phyloP scores from a whole-genome alignment of 1,284 basidiomycete genomes.

The Ceratobasidium sp. region DNA sequence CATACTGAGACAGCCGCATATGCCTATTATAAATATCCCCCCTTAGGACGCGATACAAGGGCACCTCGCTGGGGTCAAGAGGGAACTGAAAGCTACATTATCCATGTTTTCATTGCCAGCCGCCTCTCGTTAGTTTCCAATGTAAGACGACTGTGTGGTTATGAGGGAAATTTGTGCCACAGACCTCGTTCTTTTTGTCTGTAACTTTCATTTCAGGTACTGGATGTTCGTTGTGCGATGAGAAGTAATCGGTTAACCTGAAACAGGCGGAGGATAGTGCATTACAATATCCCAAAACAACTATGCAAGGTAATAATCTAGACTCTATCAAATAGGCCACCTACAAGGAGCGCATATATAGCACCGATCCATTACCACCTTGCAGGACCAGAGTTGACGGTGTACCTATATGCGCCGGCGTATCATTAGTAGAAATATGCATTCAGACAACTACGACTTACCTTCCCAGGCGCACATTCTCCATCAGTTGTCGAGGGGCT shows the following conservation, averaged over 20 bases:
- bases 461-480: conserved; percentile 33
- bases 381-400: conserved; percentile 7
- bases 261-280: too few relatives aligned
- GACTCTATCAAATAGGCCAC: not conserved
- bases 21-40: not conserved
- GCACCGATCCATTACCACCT: conserved; percentile 1
- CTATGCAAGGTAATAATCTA: not conserved
- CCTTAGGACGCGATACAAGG: not conserved
- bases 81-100: conserved; percentile 10
- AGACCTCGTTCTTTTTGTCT: not conserved
- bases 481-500: conserved; percentile 28
- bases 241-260: too few relatives aligned
- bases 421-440: not conserved
- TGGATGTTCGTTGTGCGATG: not conserved
- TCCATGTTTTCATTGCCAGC: conserved; percentile 25
- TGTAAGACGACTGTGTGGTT: not conserved
- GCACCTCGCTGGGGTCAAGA: conserved; percentile 5
- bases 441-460: not conserved
- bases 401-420: not conserved
- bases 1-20: not conserved
- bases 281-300: not conserved
- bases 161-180: conserved; percentile 1
- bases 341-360: not conserved
- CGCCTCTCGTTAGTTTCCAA: not conserved
- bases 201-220: not conserved